These are phyloP conservation scores for Colletotrichum melonis DNA, from an alignment of 2,329 filamentous ascomycete species.

Conservation along the genomic window DNA sequence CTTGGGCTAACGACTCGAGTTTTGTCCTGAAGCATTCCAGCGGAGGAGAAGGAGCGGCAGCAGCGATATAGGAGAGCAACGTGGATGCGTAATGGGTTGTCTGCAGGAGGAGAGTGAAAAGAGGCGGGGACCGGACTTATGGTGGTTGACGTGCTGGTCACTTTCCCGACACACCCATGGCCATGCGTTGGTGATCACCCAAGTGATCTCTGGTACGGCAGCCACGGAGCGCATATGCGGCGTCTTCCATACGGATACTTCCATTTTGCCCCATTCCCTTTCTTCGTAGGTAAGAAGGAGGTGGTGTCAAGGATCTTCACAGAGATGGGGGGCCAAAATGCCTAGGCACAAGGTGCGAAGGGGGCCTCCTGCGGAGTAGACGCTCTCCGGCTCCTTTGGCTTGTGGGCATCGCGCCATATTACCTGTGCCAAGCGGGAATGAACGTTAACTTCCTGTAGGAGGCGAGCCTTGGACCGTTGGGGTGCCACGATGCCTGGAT, in stretches of 20 bases:
- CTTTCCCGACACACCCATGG: slow-evolving; percentile 16
- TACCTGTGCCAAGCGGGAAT: slow-evolving; percentile 24
- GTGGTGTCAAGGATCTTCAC: slow-evolving; percentile 17
- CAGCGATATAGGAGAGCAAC: slow-evolving; percentile 13
- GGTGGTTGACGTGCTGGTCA: slow-evolving; percentile 28
- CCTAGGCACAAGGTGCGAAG: slow-evolving; percentile 6
- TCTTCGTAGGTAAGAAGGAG: not conserved
- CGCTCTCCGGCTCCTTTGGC: slow-evolving; percentile 12
- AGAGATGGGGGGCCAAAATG: slow-evolving; percentile 27
- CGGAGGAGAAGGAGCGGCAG: not conserved
- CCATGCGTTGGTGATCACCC: slow-evolving; percentile 33
- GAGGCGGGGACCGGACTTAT: not conserved
- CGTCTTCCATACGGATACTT: slow-evolving; percentile 3
- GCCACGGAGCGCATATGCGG: slow-evolving; percentile 32
- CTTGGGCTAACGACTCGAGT: slow-evolving; percentile 1
- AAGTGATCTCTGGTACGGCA: slow-evolving; percentile 36
- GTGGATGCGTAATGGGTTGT: slow-evolving; percentile 2
- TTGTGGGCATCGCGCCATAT: slow-evolving; percentile 13
- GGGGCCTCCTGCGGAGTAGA: slow-evolving; percentile 6
- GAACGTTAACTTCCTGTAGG: not conserved
- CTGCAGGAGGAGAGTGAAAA: slow-evolving; percentile 1
- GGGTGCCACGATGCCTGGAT: not conserved
- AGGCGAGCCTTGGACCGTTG: not conserved
- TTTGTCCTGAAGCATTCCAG: slow-evolving; percentile 26
- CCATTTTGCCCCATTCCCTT: not conserved